phyloP scores from a whole-genome alignment of 306 rosid genomes.

The Casuarina equisetifolia region DNA sequence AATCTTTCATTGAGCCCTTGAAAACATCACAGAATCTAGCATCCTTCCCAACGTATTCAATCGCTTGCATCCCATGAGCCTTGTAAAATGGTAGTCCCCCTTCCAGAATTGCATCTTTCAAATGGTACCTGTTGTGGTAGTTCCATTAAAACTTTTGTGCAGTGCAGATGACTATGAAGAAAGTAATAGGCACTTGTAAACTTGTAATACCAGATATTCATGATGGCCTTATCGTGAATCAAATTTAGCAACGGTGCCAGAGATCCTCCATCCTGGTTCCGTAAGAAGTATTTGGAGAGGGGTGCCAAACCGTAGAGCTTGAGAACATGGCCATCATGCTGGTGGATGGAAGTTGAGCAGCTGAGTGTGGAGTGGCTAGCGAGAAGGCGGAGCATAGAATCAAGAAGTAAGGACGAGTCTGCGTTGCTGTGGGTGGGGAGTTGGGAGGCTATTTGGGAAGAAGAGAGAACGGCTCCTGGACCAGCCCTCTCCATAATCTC shows the following conservation, averaged over 20 bases:
- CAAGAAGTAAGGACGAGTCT: conserved; percentile 15
- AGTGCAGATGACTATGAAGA: neutral
- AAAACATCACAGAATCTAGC: conserved; percentile 17
- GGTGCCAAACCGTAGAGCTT: conserved; percentile 27
- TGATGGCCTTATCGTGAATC: conserved; percentile 18
- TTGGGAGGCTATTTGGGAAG: conserved; percentile 32
- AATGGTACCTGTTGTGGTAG: conserved; percentile 19
- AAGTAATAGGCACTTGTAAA: neutral
- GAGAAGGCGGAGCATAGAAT: conserved; percentile 25
- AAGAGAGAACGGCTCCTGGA: conserved; percentile 15
- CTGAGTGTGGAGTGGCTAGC: conserved; percentile 18
- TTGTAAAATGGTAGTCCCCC: conserved; percentile 26
- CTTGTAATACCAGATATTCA: conserved; percentile 11
- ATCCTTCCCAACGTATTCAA: conserved; percentile 20
- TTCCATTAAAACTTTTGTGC: neutral
- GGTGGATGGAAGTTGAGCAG: conserved; percentile 15
- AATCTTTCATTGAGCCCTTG: conserved; percentile 21
- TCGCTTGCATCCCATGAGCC: conserved; percentile 19
- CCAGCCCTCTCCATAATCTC: conserved; percentile 29
- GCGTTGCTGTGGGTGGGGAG: conserved; percentile 13
- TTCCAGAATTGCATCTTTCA: conserved; percentile 32
- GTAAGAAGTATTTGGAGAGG: conserved; percentile 20
- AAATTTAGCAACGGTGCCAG: neutral
- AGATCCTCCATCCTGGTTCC: conserved; percentile 18
- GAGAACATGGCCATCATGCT: neutral